These are phyloP conservation scores for Senecio squalidus DNA, from an alignment of 140 eudicot species.

Conservation along the genomic window DNA sequence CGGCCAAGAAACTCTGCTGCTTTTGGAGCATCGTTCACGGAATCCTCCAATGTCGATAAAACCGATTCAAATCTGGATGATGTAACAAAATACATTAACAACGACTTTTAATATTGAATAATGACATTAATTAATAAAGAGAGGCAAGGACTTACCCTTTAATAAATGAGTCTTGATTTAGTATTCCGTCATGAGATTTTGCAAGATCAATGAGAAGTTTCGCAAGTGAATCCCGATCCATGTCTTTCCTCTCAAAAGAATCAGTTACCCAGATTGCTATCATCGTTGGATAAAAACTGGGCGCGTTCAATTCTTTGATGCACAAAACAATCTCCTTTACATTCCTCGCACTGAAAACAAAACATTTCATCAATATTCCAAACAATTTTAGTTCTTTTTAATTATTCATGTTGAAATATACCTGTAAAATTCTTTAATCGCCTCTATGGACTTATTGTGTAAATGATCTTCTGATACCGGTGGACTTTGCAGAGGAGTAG, in stretches of 20 bases:
- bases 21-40: slow-evolving; percentile 86
- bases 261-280: slow-evolving; percentile 80
- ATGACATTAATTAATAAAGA: too few species aligned
- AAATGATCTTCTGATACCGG: slow-evolving; percentile 68
- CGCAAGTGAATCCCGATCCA: slow-evolving; percentile 64
- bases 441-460: slow-evolving; percentile 58
- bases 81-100: neutral
- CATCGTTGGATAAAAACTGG: slow-evolving; percentile 77
- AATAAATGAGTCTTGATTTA: slow-evolving; percentile 55
- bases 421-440: slow-evolving; percentile 94
- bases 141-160: slow-evolving; percentile 51
- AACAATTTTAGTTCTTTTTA: too few species aligned
- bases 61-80: slow-evolving; percentile 73
- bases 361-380: neutral
- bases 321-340: slow-evolving; percentile 85
- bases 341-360: slow-evolving; percentile 64
- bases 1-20: slow-evolving; percentile 90
- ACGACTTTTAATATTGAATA: neutral
- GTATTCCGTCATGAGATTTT: slow-evolving; percentile 45
- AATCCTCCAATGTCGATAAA: slow-evolving; percentile 65
- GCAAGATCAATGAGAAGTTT: slow-evolving; percentile 72
- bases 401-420: slow-evolving; percentile 17
- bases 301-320: slow-evolving; percentile 77
- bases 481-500: slow-evolving; percentile 32
- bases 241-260: slow-evolving; percentile 91